Evolutionary conservation across 768 basidiomycete species (phyloP), one percentile per base, ranked within the genome.

Genomic region (Tylopilus subfusipes): DNA sequence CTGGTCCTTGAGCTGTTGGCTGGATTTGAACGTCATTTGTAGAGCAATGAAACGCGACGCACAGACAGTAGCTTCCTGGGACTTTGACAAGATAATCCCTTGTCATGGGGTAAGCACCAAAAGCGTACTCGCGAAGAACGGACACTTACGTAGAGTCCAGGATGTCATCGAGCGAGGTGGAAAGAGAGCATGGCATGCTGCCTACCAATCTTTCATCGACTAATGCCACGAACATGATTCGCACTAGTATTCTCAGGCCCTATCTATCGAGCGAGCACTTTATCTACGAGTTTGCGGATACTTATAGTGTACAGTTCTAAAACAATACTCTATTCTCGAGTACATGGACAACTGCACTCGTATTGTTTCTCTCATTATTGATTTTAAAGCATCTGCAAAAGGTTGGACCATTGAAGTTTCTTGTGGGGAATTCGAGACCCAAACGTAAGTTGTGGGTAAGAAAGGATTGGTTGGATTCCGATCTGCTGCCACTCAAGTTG

Each of bases 51-150:
- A 75, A 42, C 75, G 80, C 21, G 84, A 87, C 57, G 83, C 79
- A 6, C 80, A 76, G 60, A 82, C 76, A 2, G 88, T 93, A 3
- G 76, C 80, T 1, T 75, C 68, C 0, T 93, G 91, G 91, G 82
- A 85, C 59, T 88, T 89, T 63, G 77, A 84, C 6, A 73, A 83
- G 42, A 84, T 89, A 58, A 88, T 89, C 42, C 85, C 86, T 53
- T 90, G 88, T 58, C 87, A 90, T 67, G 80, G 78, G 25, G 79
- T 79, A 50, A 55, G 76, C 60, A 24, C 38, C 50, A 13, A 36
- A 25, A 21, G 16, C 8, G 8, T 13, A 50, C 36, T 14, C 42
- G 62, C n/a, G 14, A 30, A 18, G 42, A 44, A 16, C 42, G 10
- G 24, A 31, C 42, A 31, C 44, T 67, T 13, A 60, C 33, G 24